Base-by-base conservation (phyloP, 1,284 basidiomycete genomes). In the Amylostereum chailletii region DNA sequence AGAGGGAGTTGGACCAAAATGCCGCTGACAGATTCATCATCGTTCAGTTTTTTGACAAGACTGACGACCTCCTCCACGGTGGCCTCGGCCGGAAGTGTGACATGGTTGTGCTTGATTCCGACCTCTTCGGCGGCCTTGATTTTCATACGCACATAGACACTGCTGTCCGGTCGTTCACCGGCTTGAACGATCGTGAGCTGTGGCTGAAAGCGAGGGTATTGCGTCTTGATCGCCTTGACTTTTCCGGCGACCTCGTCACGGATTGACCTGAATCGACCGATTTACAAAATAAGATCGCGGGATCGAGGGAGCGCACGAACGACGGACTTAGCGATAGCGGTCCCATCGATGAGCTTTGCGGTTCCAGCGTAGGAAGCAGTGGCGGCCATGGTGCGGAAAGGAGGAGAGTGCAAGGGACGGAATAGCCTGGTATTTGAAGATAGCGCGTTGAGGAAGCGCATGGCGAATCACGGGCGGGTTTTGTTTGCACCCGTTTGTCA, bases 1-100 rank as follows among this genome's bases (percentile, higher is more conserved):
- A 99, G 82, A 40, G 96, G 96, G n/a, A 99, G 83, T 69, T 99
- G 96, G 6, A 99, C 95, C 46, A 99, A 79, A 49, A 99, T 85
- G 46, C 95, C 96, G 60, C 85, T 90, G 55, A 98, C 77, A 40
- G 72, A 64, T 26, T 87, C 82, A 61, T 99, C 90, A 50, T 79
- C 77, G 67, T 98, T 99, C 59, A 97, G 81, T 53, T 81, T 77
- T 58, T 81, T 74, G 50, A 99, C 94, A 46, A 81, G 70, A 27
- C 81, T 74, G 53, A 94, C 79, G 57, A 99, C 77, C 50, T 91
- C 81, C 43, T 86, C 79, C 52, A 90, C 85, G 52, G 81, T 76
- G 40, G 82, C 74, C 52, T 86, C 83, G 46, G 81, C 85, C 10
- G 88, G 79, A 34, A 96, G 66, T 11, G 69, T 66, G 61, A 98